Base-by-base conservation (phyloP, 225 moss, liverwort and hornwort genomes). In the Pseudisothecium myosuroides region DNA sequence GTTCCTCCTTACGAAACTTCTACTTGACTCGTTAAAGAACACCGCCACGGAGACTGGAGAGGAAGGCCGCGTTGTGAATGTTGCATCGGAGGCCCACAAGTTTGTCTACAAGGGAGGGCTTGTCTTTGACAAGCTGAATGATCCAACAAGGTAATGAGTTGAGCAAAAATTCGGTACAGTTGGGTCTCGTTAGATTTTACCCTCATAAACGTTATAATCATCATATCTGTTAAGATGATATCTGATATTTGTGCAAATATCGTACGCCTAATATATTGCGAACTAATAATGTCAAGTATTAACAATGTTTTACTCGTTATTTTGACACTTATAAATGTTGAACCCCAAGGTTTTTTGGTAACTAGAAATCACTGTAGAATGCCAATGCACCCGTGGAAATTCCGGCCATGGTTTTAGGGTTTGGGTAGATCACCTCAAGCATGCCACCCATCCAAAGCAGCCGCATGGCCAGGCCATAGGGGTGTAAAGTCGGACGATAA, bases 1-100 rank as follows among this genome's bases (percentile, higher is more conserved):
- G 8, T 95, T 92, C 76, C 92, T 91, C 68, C 87, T 95, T 24
- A 94, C 95, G 45, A 92, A 92, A n/a, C 94, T 95, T 82, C 87
- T 95, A 63, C 90, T 95, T 54, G 89, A 93, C 80, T 75, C 79
- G n/a, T 72, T 95, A 31, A 95, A 89, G 88, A 32, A 18, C 29
- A 95, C 95, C 66, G 93, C 95, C 72, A 83, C 75, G 81, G 89
- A 92, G 86, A 92, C 88, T 67, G 92, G 93, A 71, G 80, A 87
- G 56, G 95, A 95, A 91, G 89, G 93, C 27, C 92, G 95, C 61
- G 76, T 95, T 50, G 74, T 95, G 54, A 93, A 91, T 86, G 83
- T 95, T 81, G 89, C 95, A 75, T 95, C 95, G 55, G 92, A 93
- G 86, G 92, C 93, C 81, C 92, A 94, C 81, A 91, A 86, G 47